A percentile compares a stretch with the other conserved stretches of the same genome.
These are phyloP conservation scores for Penicillium palitans DNA, from an alignment of 2,329 filamentous ascomycete genomes.

Conservation along the genomic window DNA sequence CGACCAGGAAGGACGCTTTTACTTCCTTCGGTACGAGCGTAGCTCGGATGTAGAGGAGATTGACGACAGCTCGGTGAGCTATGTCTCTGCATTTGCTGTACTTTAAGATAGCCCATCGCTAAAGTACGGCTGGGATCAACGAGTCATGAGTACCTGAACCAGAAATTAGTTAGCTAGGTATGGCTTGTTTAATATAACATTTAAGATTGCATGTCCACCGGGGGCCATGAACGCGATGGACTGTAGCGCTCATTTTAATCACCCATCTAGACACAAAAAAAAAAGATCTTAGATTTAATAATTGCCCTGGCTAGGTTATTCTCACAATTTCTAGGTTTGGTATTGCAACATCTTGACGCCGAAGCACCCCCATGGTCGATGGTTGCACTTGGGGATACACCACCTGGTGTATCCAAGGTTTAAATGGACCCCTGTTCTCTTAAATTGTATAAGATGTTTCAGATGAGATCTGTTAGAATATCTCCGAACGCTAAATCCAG, in stretches of 20 bases:
- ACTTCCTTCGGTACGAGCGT: slow-evolving; percentile 81
- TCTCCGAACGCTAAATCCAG: background rate
- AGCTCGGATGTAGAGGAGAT: slow-evolving; percentile 71
- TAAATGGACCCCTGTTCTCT: background rate
- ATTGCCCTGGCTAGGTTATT: background rate
- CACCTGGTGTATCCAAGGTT: background rate
- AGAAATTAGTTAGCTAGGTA: background rate
- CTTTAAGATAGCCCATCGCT: slow-evolving; percentile 46
- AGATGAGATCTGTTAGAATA: background rate
- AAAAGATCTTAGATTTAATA: background rate
- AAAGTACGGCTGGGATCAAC: background rate
- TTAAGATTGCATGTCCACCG: background rate
- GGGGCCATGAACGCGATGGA: background rate
- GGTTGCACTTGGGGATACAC: background rate
- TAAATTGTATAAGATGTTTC: background rate
- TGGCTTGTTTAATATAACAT: background rate
- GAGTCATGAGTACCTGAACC: background rate
- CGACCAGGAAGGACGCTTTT: slow-evolving; percentile 59
- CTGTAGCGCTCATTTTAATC: background rate
- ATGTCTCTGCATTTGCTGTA: slow-evolving; percentile 86
- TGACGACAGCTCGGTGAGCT: slow-evolving; percentile 85
- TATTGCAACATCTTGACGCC: background rate
- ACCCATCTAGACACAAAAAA: background rate
- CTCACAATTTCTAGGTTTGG: background rate
- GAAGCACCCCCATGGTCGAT: background rate